Conservation (phyloP, 495 filamentous ascomycete genomes). For the Cercophora samala region DNA sequence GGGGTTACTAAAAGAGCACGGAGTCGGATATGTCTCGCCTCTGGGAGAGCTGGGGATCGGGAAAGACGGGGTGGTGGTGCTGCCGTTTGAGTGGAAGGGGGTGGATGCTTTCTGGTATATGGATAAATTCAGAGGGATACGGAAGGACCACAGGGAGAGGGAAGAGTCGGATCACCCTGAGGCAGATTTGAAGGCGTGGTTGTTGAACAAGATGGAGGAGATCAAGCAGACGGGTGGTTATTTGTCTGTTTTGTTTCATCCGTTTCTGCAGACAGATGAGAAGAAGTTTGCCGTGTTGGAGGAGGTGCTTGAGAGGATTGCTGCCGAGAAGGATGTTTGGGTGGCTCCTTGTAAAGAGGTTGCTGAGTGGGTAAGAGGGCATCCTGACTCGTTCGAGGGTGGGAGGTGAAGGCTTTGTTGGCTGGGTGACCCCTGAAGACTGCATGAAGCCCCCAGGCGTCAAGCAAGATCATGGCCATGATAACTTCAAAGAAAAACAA, state of each 20-base stretch:
- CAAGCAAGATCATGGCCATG: too few species aligned
- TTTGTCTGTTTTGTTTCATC: conserved; percentile 36
- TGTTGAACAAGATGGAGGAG: conserved; percentile 29
- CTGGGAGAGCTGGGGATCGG: conserved; percentile 25
- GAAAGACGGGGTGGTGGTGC: conserved; percentile 25
- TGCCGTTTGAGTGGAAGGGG: conserved; percentile 36
- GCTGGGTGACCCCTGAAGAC: too few species aligned
- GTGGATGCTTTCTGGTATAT: conserved; percentile 41
- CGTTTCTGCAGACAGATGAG: conserved; percentile 30
- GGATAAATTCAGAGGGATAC: conserved; percentile 30
- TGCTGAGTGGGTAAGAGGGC: conserved; percentile 26
- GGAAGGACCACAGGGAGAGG: conserved; percentile 21
- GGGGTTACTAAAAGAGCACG: conserved; percentile 4
- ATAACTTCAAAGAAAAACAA: too few species aligned
- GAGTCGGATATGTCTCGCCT: conserved; percentile 31
- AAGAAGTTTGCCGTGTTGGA: conserved; percentile 30
- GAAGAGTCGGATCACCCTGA: conserved; percentile 15
- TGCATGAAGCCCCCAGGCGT: too few species aligned
- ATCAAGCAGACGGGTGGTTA: conserved; percentile 19
- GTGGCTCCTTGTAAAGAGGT: conserved; percentile 29
- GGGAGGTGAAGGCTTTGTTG: not conserved
- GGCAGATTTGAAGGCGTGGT: conserved; percentile 19
- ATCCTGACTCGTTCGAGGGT: conserved; percentile 14
- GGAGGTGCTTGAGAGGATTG: conserved; percentile 23
- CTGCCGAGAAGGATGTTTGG: conserved; percentile 27